Conservation (phyloP, 192 early-diverging fungal genomes). For the Martensiomyces pterosporus region DNA sequence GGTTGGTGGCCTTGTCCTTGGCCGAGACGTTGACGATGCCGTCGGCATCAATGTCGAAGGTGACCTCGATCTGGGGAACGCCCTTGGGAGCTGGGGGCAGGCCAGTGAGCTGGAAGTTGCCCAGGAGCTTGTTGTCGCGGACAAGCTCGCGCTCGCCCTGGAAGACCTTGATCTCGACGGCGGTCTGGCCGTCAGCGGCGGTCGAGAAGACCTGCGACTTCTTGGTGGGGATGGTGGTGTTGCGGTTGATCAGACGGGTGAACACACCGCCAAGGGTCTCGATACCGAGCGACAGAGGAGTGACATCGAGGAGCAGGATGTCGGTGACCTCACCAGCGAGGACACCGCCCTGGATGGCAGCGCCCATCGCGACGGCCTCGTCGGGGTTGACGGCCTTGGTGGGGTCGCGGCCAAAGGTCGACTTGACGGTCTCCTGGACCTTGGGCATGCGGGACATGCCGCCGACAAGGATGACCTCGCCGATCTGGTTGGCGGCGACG, state of each 20-base stretch:
- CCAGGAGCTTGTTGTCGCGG: slow-evolving; percentile 96
- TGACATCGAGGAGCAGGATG: slow-evolving; percentile 94
- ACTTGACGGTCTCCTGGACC: slow-evolving; percentile 89
- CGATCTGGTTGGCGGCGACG: slow-evolving; percentile 72
- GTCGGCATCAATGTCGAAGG: slow-evolving; percentile 99
- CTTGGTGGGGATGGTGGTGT: slow-evolving; percentile 99
- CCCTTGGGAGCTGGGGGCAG: slow-evolving; percentile 97
- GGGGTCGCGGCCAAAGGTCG: slow-evolving; percentile 85
- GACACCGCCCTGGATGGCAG: slow-evolving; percentile 97
- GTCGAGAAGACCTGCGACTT: slow-evolving; percentile 99
- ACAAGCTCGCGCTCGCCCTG: slow-evolving; percentile 98
- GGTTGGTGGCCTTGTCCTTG: slow-evolving; percentile 94
- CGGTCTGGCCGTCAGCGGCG: slow-evolving; percentile 96
- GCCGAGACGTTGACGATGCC: slow-evolving; percentile 98
- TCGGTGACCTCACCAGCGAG: slow-evolving; percentile 94
- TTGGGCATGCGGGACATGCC: slow-evolving; percentile 98
- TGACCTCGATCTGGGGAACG: slow-evolving; percentile 95
- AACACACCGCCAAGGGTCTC: slow-evolving; percentile 98
- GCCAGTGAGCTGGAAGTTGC: slow-evolving; percentile 95
- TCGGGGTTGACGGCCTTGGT: slow-evolving; percentile 97
- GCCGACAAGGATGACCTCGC: slow-evolving; percentile 95
- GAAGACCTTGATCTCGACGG: slow-evolving; percentile 96
- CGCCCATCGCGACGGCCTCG: slow-evolving; percentile 97
- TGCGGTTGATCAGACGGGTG: slow-evolving; percentile 92
- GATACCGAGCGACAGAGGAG: slow-evolving; percentile 96